A percentile compares a stretch with the other conserved stretches of the same genome.
phyloP scores from a whole-genome alignment of 345 rosid species.

The Brassica nigra region DNA sequence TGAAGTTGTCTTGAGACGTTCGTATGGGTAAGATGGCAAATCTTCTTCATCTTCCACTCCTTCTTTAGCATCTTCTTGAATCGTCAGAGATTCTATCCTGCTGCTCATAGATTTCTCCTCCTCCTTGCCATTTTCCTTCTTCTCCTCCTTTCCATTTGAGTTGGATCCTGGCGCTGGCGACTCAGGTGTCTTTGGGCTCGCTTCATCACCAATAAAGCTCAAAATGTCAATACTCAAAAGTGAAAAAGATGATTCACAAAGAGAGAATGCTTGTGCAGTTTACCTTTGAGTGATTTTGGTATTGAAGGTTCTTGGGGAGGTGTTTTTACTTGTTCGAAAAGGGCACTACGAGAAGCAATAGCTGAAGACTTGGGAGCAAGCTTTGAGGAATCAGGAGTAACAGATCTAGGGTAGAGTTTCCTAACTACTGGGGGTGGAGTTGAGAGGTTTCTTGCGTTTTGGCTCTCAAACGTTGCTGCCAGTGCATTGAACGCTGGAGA shows the following conservation, averaged over 20 bases:
- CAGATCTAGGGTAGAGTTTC: slow-evolving; percentile 88
- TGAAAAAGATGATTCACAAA: too few species aligned
- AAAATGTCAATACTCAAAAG: not conserved
- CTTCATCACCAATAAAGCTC: slow-evolving; percentile 36
- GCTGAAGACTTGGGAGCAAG: slow-evolving; percentile 68
- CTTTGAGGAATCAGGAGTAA: slow-evolving; percentile 71
- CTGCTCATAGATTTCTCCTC: slow-evolving; percentile 65
- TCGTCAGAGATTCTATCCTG: slow-evolving; percentile 76
- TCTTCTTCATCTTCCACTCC: slow-evolving; percentile 95
- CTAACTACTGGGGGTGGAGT: slow-evolving; percentile 54
- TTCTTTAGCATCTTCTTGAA: slow-evolving; percentile 87
- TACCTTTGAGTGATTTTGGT: slow-evolving; percentile 80
- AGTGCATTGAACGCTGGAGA: slow-evolving; percentile 47
- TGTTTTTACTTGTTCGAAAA: slow-evolving; percentile 66
- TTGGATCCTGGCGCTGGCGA: slow-evolving; percentile 50
- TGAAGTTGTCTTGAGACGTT: slow-evolving; percentile 70
- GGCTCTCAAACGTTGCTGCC: slow-evolving; percentile 45
- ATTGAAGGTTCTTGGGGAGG: slow-evolving; percentile 69
- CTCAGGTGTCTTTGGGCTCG: slow-evolving; percentile 52
- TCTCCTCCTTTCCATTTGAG: slow-evolving; percentile 45
- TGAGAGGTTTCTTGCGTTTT: slow-evolving; percentile 44
- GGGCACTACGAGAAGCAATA: slow-evolving; percentile 65
- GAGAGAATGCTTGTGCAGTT: too few species aligned
- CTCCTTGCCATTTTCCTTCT: slow-evolving; percentile 30
- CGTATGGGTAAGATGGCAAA: slow-evolving; percentile 71